Conservation (phyloP, 1,139 yeast species). For the Blastobotrys buckinghamii region DNA sequence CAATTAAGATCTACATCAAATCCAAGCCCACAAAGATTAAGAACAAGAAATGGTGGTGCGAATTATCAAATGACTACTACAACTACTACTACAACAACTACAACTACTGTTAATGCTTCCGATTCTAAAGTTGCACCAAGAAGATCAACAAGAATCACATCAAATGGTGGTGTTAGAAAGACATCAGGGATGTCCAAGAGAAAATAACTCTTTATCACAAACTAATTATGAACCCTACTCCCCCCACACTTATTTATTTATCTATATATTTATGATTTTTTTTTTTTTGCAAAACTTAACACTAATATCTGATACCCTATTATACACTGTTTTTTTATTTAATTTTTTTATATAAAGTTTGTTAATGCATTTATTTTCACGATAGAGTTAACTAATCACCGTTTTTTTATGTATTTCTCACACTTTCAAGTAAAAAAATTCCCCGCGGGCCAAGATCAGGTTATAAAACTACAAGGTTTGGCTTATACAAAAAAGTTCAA, state of each 20-base stretch:
- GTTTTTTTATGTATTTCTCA: no score
- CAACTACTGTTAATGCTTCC: constrained; percentile 14
- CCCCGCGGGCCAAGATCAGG: no score
- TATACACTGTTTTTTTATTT: no score
- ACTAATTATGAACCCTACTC: no score
- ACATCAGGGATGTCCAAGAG: constrained; percentile 10
- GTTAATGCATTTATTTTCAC: no score
- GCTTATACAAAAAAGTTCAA: no score
- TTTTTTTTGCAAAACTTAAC: neutral
- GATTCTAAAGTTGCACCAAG: constrained; percentile 12
- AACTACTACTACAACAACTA: constrained; percentile 18
- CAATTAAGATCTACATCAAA: constrained; percentile 23
- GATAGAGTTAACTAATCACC: no score
- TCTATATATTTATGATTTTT: no score
- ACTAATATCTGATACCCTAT: neutral
- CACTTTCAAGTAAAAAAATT: neutral
- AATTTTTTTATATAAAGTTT: no score
- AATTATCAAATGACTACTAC: constrained; percentile 23
- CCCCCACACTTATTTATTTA: no score
- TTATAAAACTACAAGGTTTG: no score
- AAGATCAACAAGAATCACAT: constrained; percentile 20
- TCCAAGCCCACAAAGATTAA: constrained; percentile 21
- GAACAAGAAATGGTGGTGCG: constrained; percentile 9
- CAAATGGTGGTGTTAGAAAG: constrained; percentile 20
- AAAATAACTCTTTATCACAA: neutral